phyloP scores from a whole-genome alignment of 192 early-diverging fungal genomes.

The Paraglomus brasilianum region DNA sequence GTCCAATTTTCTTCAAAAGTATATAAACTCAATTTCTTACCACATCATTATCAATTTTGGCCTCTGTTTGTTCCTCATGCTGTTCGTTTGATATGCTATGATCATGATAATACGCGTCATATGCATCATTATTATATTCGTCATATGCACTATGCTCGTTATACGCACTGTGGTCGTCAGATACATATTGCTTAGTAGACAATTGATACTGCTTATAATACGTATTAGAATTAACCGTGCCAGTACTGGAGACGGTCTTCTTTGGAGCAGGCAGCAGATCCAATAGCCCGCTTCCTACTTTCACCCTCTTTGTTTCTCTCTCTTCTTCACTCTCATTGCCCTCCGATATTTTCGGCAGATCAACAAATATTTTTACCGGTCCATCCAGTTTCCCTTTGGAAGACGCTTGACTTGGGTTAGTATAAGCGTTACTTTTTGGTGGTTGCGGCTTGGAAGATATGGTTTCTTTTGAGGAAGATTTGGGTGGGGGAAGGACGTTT shows the following conservation, averaged over 20 bases:
- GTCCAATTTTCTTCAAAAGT: neutral
- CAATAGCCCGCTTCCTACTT: conserved; percentile 6
- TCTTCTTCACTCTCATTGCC: conserved; percentile 9
- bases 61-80: conserved; percentile 3
- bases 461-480: neutral
- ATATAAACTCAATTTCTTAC: conserved; percentile 10
- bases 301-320: neutral
- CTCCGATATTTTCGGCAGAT: neutral
- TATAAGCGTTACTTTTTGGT: conserved; percentile 1
- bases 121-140: no score
- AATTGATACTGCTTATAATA: neutral
- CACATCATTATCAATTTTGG: conserved; percentile 17
- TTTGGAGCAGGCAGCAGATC: conserved; percentile 17
- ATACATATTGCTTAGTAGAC: conserved; percentile 1
- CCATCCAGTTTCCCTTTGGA: conserved; percentile 12
- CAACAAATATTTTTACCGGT: conserved; percentile 27
- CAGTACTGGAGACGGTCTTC: neutral
- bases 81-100: neutral
- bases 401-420: neutral
- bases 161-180: neutral
- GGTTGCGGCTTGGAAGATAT: neutral
- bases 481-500: no score
- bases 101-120: neutral
- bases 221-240: neutral
- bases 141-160: neutral